Evolutionary conservation across 2,329 filamentous ascomycete genomes (phyloP), one percentile per base, ranked within the genome.

Genomic region (Cryphonectria parasitica): DNA sequence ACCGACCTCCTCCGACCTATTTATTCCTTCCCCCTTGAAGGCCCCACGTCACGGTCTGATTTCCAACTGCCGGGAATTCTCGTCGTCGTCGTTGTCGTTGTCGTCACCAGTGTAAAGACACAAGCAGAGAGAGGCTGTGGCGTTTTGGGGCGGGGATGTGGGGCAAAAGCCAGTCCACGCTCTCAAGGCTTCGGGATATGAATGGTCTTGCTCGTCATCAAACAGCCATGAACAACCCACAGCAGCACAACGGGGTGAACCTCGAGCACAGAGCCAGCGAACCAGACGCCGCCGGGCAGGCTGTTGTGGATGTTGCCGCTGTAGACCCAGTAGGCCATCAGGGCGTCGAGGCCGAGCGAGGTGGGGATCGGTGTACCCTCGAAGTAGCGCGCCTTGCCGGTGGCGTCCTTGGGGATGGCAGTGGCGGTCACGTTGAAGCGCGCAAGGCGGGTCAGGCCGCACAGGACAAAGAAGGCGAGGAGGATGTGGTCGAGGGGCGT

Each of bases 361-460:
- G 94, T 98, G 1, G 96, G 96, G 77, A 98, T 98, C 0, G 96
- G 96, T 0, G 95, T 97, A 76, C 96, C 96, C 83, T 99, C 96
- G 76, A 99, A 99, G 83, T 97, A 99, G 78, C 92, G 89, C 71
- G 92, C 94, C 84, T 99, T 99, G 75, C 96, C 96, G 0, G 88
- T 89, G 64, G 90, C 91, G 79, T 99, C 96, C 83, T 98, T 98
- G 73, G 96, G 96, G 17, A 99, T 88, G 75, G 91, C 90, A 49
- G 90, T 87, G 52, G 96, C 95, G 15, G 96, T 98, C 66, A 99
- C 96, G 81, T 99, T 99, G 90, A 99, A 99, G 74, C 96, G 92
- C 62, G 96, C 96, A 15, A 99, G 89, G 65, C 96, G 91, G 2
- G 95, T 97, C 63, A 99, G 89, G 70, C 96, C 96, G 82, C 94